A percentile compares a stretch with the other conserved stretches of the same genome.
Conservation (phyloP, 164 flowering plant genomes). For the Nymphaea colorata region DNA sequence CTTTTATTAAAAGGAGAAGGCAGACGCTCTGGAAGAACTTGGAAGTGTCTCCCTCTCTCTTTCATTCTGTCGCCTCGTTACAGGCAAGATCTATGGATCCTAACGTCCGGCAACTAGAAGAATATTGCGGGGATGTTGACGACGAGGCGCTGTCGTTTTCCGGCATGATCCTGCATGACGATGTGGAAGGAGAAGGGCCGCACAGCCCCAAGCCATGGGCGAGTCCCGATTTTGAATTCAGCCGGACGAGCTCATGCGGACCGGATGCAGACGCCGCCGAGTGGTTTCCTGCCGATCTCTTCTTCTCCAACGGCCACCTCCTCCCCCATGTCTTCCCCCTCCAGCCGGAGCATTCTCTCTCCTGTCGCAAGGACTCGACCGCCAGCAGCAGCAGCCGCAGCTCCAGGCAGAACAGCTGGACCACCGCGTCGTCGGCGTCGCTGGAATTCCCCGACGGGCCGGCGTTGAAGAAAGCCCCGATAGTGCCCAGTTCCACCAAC, state of each 20-base stretch:
- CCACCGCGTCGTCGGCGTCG: constrained; percentile 2
- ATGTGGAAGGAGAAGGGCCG: not conserved
- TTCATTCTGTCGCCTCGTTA: not conserved
- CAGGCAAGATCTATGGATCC: not conserved
- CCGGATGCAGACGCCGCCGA: not conserved
- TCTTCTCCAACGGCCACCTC: constrained; percentile 6
- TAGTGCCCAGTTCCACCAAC: constrained; percentile 2
- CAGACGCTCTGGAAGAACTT: too few relatives aligned
- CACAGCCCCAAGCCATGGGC: not conserved
- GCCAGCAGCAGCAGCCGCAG: constrained; percentile 43
- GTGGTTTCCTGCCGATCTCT: constrained; percentile 2
- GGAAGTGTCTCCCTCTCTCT: too few relatives aligned
- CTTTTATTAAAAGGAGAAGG: too few relatives aligned
- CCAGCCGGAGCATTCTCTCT: constrained; percentile 1
- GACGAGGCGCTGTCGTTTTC: constrained; percentile 1
- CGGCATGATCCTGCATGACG: not conserved
- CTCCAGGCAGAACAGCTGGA: constrained; percentile 25
- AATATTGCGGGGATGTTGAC: not conserved
- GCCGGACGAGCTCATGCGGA: not conserved
- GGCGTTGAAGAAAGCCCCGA: not conserved
- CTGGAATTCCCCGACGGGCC: not conserved
- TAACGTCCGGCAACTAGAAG: not conserved
- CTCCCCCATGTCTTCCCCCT: constrained; percentile 4
- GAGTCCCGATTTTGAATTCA: constrained; percentile 1
- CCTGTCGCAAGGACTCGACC: constrained; percentile 53